Percentiles rank a stretch among this genome's conserved stretches.
Evolutionary conservation across 129 eudicot species (phyloP).

Genomic region (Ambrosia artemisiifolia): DNA sequence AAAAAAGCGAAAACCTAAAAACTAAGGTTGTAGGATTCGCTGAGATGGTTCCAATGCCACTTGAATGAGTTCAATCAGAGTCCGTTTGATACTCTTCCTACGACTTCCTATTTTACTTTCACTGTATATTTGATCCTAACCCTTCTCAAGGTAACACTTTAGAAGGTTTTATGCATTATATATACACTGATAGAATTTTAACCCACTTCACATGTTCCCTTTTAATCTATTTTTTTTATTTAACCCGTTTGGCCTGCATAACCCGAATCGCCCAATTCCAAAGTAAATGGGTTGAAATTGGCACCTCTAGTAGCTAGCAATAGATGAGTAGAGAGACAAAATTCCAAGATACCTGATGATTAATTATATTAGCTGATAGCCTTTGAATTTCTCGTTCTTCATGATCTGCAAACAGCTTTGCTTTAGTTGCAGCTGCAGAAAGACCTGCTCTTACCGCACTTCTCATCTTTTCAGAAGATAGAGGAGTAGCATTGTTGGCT

Average conservation of each 20-base stretch:
- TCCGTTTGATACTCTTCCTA: no score
- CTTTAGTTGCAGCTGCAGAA: conserved; percentile 88
- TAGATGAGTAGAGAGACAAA: no score
- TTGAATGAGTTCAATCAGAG: no score
- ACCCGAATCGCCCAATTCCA: neutral
- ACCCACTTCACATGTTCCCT: neutral
- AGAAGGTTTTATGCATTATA: neutral
- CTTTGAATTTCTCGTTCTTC: conserved; percentile 98
- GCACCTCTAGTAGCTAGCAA: neutral
- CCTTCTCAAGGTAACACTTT: neutral
- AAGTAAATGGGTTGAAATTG: neutral
- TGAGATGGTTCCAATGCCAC: no score
- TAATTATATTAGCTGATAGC: conserved; percentile 86
- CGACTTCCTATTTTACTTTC: no score
- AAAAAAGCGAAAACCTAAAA: no score
- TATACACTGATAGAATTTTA: neutral
- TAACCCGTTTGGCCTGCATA: neutral
- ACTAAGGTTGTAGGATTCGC: no score
- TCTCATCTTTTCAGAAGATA: conserved; percentile 68
- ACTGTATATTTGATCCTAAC: no score
- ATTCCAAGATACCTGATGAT: conserved; percentile 70
- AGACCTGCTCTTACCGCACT: conserved; percentile 90
- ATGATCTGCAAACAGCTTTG: conserved; percentile 95
- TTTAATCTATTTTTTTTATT: neutral
- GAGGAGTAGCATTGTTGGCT: conserved; percentile 35